Evolutionary conservation across 2,329 filamentous ascomycete species (phyloP).

Genomic region (Microcyclospora pomicola): DNA sequence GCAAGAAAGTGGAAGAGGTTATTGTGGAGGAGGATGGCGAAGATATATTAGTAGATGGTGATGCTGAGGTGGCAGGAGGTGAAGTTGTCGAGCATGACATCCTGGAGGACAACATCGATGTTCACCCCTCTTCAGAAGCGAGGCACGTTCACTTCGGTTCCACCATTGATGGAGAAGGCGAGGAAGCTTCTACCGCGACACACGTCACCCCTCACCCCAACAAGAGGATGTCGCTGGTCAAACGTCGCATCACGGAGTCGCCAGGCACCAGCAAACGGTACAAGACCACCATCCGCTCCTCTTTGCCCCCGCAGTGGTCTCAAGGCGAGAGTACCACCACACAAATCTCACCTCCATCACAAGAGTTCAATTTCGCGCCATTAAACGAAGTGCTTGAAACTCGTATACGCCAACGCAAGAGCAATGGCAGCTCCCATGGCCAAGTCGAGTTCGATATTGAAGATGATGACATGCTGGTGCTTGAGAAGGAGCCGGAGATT

Average conservation of each 20-base stretch:
- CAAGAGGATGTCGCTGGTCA: slow-evolving; percentile 15
- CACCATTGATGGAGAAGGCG: slow-evolving; percentile 6
- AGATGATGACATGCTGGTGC: slow-evolving; percentile 7
- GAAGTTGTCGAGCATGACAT: neutral
- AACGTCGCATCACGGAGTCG: slow-evolving; percentile 20
- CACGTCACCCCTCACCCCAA: slow-evolving; percentile 21
- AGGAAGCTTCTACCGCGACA: slow-evolving; percentile 14
- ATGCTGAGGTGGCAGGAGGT: slow-evolving; percentile 7
- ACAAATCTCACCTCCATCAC: slow-evolving; percentile 1
- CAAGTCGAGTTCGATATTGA: slow-evolving; percentile 26
- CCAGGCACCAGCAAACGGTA: slow-evolving; percentile 12
- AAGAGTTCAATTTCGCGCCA: slow-evolving; percentile 18
- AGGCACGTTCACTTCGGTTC: slow-evolving; percentile 20
- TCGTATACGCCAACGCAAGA: slow-evolving; percentile 25
- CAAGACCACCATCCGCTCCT: slow-evolving; percentile 18
- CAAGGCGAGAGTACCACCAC: slow-evolving; percentile 8
- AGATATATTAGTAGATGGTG: slow-evolving; percentile 3
- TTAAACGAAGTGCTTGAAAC: slow-evolving; percentile 19
- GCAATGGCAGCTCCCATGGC: slow-evolving; percentile 25
- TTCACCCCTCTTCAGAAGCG: slow-evolving; percentile 4
- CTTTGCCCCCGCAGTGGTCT: slow-evolving; percentile 17
- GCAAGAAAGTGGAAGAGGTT: slow-evolving; percentile 9
- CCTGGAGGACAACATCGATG: slow-evolving; percentile 6
- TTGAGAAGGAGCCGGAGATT: slow-evolving; percentile 15
- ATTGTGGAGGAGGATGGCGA: slow-evolving; percentile 18